phyloP scores from a whole-genome alignment of 2,329 filamentous ascomycete species.

The Verticillium albo-atrum region DNA sequence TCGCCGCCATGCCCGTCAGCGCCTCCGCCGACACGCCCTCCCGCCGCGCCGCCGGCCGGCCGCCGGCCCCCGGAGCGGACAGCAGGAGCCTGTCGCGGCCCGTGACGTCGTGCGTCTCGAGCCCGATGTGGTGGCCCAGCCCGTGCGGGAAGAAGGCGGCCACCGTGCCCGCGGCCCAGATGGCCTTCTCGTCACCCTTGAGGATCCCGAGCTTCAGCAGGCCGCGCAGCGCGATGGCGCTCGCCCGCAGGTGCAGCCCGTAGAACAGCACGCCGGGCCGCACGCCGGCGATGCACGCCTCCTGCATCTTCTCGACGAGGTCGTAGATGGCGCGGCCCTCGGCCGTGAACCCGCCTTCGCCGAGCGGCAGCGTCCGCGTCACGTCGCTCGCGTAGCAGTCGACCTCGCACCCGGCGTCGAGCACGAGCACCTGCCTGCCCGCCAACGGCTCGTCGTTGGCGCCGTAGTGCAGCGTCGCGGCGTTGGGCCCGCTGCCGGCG shows the following conservation, averaged over 20 bases:
- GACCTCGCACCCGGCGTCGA: constrained; percentile 88
- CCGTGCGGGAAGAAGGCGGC: constrained; percentile 64
- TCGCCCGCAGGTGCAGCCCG: constrained; percentile 68
- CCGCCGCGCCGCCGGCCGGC: constrained; percentile 35
- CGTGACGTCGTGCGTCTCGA: constrained; percentile 60
- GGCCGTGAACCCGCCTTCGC: constrained; percentile 46
- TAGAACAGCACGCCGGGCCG: constrained; percentile 67
- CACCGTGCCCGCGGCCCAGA: constrained; percentile 47
- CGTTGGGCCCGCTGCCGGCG: constrained; percentile 77
- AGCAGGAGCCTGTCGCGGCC: constrained; percentile 32
- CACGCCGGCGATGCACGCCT: constrained; percentile 64
- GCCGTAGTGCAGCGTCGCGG: constrained; percentile 80
- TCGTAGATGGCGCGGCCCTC: constrained; percentile 72
- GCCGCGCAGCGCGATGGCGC: constrained; percentile 66
- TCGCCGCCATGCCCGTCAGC: constrained; percentile 22
- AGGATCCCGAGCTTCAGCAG: constrained; percentile 70
- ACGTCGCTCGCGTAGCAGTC: constrained; percentile 84
- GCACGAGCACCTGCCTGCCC: constrained; percentile 68
- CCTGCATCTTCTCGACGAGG: constrained; percentile 78
- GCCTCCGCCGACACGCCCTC: constrained; percentile 32
- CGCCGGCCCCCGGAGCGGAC: constrained; percentile 17
- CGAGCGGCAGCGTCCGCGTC: constrained; percentile 80
- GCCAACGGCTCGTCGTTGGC: constrained; percentile 70
- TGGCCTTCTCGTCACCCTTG: constrained; percentile 52
- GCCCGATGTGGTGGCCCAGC: constrained; percentile 59